Evolutionary conservation across 129 eudicot species (phyloP).

Genomic region (Arctium lappa): DNA sequence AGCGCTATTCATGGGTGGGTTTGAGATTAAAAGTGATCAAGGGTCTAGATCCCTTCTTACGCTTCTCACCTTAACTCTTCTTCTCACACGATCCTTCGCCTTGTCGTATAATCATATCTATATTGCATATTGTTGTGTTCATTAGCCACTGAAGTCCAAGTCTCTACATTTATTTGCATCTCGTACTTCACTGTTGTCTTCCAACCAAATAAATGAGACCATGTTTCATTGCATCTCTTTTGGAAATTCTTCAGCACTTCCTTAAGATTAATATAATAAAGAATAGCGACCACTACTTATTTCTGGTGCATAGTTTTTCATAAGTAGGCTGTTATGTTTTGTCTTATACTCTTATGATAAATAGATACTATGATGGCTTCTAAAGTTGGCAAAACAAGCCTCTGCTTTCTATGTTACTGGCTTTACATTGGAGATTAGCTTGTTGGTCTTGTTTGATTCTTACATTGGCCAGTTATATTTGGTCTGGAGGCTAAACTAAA

Average conservation of each 20-base stretch:
- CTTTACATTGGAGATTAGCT: not conserved
- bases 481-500: not conserved
- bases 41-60: too few species aligned
- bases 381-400: not conserved
- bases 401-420: not conserved
- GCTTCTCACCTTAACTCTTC: too few species aligned
- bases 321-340: not conserved
- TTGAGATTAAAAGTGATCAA: too few species aligned
- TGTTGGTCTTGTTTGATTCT: not conserved
- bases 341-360: not conserved
- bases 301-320: not conserved
- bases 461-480: not conserved
- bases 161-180: not conserved
- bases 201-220: not conserved
- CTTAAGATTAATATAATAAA: not conserved
- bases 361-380: not conserved
- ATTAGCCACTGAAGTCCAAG: not conserved
- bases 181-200: not conserved
- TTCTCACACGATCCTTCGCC: too few species aligned
- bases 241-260: not conserved
- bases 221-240: not conserved
- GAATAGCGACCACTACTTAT: not conserved
- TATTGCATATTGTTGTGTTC: not conserved
- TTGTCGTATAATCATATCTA: not conserved
- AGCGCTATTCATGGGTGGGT: too few species aligned